Base-by-base conservation (phyloP, 768 basidiomycete genomes). In the Tricholoma hemisulphureum region DNA sequence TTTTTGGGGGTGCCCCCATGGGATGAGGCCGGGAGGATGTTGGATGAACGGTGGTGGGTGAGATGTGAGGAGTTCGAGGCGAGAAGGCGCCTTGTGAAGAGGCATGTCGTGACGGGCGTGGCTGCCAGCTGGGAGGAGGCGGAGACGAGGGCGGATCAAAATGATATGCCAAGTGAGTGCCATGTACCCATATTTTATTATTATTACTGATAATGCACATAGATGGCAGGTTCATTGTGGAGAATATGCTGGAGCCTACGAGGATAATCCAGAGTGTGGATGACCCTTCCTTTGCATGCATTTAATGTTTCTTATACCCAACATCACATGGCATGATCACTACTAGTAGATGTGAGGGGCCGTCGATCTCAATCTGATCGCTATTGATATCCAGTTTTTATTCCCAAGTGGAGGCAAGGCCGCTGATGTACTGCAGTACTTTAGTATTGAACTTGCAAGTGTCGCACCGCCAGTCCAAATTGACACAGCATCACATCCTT, bases 41-140 rank as follows among this genome's bases (percentile, higher is more conserved):
- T 95, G 58, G 90, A 96, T 66, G 89, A 94, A 65, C 77, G 91
- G 9, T 90, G 91, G 82, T 88, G 85, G 73, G 71, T 97, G 26
- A 74, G 84, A 10, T 74, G 88, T 10, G 83, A 86, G 31, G 63
- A 76, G 13, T 74, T 72, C 9, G 79, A 81, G 58, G 91, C 88
- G 0, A 78, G 76, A 62, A 65, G 71, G 34, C 77, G 93, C 45
- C 70, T 95, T 10, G 79, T 91, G 3, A 80, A 76, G 58, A 77
- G 94, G 28, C 93, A 95, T 67, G 82, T 94, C n/a, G 68, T 76
- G 45, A 93, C 85, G 31, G 91, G 92, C 0, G 83, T 96, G 10
- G 82, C 88, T 8, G 82, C 76, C 63, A 80, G 86, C 64, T 62
- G 71, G 68, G 80, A 83, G 24, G 86, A 88, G 65, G 93, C 89